Percentiles rank a stretch among this genome's conserved stretches.
phyloP scores from a whole-genome alignment of 208 protist species.

The Acanthamoeba castellanii region DNA sequence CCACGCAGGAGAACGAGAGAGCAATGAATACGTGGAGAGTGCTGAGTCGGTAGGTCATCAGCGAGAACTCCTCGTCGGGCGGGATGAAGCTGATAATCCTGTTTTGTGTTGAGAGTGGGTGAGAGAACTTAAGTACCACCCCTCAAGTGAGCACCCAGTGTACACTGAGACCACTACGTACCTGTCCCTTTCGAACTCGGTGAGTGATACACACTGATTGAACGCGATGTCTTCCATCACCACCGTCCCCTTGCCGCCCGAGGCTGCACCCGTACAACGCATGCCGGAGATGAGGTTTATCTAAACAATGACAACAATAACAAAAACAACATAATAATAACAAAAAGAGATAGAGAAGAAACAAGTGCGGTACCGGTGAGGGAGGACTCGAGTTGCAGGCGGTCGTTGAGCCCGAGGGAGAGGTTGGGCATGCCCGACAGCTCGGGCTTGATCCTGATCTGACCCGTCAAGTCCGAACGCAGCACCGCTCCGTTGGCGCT shows the following conservation, averaged over 20 bases:
- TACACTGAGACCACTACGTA: background rate
- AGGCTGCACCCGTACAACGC: background rate
- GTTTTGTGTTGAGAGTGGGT: background rate
- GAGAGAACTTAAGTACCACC: too few relatives aligned
- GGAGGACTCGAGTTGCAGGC: constrained; percentile 91
- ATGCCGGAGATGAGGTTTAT: background rate
- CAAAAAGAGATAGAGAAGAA: too few relatives aligned
- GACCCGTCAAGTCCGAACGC: constrained; percentile 93
- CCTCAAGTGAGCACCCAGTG: background rate
- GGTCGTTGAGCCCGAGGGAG: constrained; percentile 96
- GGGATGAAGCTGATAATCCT: constrained; percentile 96
- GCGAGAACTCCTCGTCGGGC: constrained; percentile 96
- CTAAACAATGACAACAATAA: too few relatives aligned
- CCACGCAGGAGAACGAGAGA: too few relatives aligned
- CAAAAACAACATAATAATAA: background rate
- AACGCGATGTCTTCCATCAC: constrained; percentile 97
- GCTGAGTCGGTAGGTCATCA: constrained; percentile 96
- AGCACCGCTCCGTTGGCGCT: constrained; percentile 90
- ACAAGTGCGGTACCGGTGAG: background rate
- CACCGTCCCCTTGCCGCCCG: constrained; percentile 84
- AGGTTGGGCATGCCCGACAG: constrained; percentile 96
- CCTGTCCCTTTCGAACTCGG: constrained; percentile 93
- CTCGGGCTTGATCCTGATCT: constrained; percentile 92
- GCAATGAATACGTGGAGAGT: constrained; percentile 79
- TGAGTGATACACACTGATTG: constrained; percentile 96